Evolutionary conservation across 1,284 basidiomycete genomes (phyloP).

Genomic region (Xerocomus minutiporus): DNA sequence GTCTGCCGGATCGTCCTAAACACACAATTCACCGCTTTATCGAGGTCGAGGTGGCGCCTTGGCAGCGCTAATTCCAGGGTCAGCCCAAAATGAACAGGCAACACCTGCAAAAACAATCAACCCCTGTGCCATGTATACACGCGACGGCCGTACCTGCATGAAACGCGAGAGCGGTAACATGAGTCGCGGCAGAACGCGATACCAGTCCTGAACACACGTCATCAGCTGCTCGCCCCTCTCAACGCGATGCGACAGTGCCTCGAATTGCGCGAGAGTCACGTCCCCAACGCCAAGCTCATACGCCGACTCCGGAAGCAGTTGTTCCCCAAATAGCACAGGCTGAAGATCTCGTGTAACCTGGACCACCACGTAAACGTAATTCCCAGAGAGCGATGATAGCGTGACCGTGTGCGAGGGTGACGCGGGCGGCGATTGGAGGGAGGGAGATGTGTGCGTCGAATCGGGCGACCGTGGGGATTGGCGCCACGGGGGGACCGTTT

Average conservation of each 20-base stretch:
- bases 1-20: conserved; percentile 77
- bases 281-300: conserved; percentile 82
- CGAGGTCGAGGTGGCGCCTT: conserved; percentile 42
- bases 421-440: conserved; percentile 44
- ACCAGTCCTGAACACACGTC: conserved; percentile 53
- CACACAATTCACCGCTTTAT: conserved; percentile 76
- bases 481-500: conserved; percentile 30
- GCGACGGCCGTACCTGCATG: conserved; percentile 51
- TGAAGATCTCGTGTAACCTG: conserved; percentile 91
- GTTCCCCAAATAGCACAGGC: conserved; percentile 77
- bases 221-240: conserved; percentile 40
- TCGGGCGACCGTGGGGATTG: conserved; percentile 35
- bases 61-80: conserved; percentile 72
- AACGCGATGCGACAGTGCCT: conserved; percentile 53
- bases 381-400: conserved; percentile 83
- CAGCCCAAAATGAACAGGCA: conserved; percentile 72
- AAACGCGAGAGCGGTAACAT: conserved; percentile 73
- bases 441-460: conserved; percentile 64
- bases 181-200: conserved; percentile 44
- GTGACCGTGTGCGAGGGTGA: conserved; percentile 54
- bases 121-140: background rate
- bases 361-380: conserved; percentile 80
- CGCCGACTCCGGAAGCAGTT: conserved; percentile 66
- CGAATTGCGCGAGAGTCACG: conserved; percentile 79
- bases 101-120: conserved; percentile 40